Evolutionary conservation across 352 stramenopile genomes (phyloP).

Genomic region (Globisporangium paddicum): DNA sequence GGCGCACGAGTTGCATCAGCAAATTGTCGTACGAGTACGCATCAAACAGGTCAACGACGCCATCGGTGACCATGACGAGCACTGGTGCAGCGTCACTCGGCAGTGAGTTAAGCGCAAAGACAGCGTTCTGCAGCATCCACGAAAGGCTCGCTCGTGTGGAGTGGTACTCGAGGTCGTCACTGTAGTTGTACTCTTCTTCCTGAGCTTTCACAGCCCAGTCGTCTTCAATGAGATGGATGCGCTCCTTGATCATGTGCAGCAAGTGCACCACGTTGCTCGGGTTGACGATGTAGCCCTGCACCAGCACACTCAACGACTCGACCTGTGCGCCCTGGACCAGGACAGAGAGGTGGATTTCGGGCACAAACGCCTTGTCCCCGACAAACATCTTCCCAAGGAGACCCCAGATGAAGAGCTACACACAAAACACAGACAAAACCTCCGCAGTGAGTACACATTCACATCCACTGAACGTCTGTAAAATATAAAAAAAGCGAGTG

Average conservation of each 20-base stretch:
- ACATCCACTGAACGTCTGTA: neutral
- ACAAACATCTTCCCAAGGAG: conserved; percentile 59
- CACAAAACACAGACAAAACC: neutral
- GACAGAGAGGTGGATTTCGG: conserved; percentile 76
- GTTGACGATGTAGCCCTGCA: conserved; percentile 77
- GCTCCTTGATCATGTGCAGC: conserved; percentile 64
- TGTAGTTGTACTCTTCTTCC: conserved; percentile 11
- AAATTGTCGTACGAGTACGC: conserved; percentile 82
- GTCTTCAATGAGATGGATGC: conserved; percentile 79
- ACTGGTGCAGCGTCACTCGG: conserved; percentile 67
- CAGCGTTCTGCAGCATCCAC: conserved; percentile 79
- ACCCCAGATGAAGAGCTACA: conserved; percentile 69
- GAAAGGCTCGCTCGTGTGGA: conserved; percentile 49
- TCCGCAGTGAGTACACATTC: neutral
- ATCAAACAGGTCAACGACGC: conserved; percentile 76
- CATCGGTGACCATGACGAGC: conserved; percentile 82
- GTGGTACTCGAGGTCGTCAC: conserved; percentile 16
- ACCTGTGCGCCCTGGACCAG: conserved; percentile 75
- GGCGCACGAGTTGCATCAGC: conserved; percentile 85
- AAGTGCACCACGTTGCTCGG: conserved; percentile 46
- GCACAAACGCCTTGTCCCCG: conserved; percentile 36
- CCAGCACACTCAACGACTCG: conserved; percentile 76
- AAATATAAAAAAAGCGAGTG: neutral
- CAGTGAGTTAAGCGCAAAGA: conserved; percentile 85
- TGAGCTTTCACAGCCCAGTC: conserved; percentile 58